A percentile compares a stretch with the other conserved stretches of the same genome.
phyloP scores from a whole-genome alignment of 1,284 basidiomycete species.

The Apiotrichum domesticum region DNA sequence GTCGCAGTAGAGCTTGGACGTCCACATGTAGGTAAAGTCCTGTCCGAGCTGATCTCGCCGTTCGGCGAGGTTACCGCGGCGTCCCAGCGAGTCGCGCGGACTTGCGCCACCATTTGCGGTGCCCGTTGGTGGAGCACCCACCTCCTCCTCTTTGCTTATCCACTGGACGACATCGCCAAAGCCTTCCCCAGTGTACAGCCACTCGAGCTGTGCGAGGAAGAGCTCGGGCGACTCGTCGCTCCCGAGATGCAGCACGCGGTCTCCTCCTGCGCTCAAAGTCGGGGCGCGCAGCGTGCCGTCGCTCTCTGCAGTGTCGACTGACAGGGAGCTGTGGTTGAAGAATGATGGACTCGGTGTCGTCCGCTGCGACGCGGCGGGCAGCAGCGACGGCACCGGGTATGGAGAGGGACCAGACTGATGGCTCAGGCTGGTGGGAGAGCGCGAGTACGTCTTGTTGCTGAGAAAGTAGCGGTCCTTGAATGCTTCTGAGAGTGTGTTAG shows the following conservation, averaged over 20 bases:
- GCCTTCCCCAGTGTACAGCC: constrained; percentile 50
- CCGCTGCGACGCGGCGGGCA: constrained; percentile 7
- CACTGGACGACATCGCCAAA: constrained; percentile 84
- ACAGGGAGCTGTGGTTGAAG: constrained; percentile 16
- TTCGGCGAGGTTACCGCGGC: constrained; percentile 48
- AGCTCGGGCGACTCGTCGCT: constrained; percentile 66
- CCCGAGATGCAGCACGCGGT: constrained; percentile 52
- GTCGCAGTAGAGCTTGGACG: constrained; percentile 84
- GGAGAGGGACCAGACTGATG: constrained; percentile 4
- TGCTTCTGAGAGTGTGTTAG: constrained; percentile 43
- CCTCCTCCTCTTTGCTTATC: constrained; percentile 64
- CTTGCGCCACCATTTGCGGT: constrained; percentile 7
- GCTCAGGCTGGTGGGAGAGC: constrained; percentile 41
- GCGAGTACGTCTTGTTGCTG: constrained; percentile 15
- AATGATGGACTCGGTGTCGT: constrained; percentile 10
- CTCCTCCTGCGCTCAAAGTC: constrained; percentile 9
- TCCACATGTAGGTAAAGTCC: constrained; percentile 94
- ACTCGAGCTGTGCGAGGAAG: constrained; percentile 77
- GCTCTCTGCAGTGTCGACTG: constrained; percentile 20
- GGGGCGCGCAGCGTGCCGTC: constrained; percentile 28
- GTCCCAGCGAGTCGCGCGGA: constrained; percentile 29
- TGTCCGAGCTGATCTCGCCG: constrained; percentile 77
- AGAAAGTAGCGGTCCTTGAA: constrained; percentile 76
- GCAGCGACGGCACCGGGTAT: constrained; percentile 11
- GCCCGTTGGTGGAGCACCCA: constrained; percentile 19